phyloP scores from a whole-genome alignment of 2,329 filamentous ascomycete species.

The Diaporthe ampelina region DNA sequence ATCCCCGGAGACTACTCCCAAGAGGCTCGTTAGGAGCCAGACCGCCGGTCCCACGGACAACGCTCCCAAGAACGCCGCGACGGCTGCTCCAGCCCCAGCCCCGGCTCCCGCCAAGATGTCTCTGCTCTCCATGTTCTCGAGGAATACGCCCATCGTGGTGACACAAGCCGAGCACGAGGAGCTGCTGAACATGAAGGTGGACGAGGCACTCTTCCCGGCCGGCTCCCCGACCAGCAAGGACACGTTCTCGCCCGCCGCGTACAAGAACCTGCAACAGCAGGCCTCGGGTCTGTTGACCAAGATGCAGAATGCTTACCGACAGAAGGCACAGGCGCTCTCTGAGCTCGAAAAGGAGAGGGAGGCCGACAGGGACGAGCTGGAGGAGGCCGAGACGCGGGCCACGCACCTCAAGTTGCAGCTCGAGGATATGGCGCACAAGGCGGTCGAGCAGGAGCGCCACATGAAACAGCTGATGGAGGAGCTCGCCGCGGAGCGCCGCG shows the following conservation, averaged over 20 bases:
- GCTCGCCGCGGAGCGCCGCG: conserved; percentile 63
- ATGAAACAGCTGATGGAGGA: conserved; percentile 62
- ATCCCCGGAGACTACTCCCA: conserved; percentile 52
- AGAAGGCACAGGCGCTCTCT: conserved; percentile 62
- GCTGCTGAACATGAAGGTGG: conserved; percentile 68
- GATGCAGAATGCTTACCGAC: conserved; percentile 72
- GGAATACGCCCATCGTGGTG: conserved; percentile 39
- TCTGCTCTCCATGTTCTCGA: conserved; percentile 46
- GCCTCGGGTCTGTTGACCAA: conserved; percentile 67
- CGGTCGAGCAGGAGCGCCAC: conserved; percentile 65
- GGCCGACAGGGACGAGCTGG: conserved; percentile 67
- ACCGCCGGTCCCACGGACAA: conserved; percentile 45
- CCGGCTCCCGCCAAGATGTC: conserved; percentile 50
- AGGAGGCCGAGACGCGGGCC: conserved; percentile 67
- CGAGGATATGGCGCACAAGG: conserved; percentile 69
- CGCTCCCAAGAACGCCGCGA: conserved; percentile 32
- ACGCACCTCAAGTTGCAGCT: conserved; percentile 71
- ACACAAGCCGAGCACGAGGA: conserved; percentile 61
- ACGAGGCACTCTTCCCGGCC: conserved; percentile 65
- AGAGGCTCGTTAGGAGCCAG: conserved; percentile 44
- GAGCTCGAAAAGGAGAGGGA: conserved; percentile 68
- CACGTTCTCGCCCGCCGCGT: conserved; percentile 70
- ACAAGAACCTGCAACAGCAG: conserved; percentile 72
- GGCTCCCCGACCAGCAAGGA: conserved; percentile 59
- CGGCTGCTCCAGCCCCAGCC: conserved; percentile 34